Conservation (phyloP, 2,329 filamentous ascomycete species). For the Orbilia brochopaga region DNA sequence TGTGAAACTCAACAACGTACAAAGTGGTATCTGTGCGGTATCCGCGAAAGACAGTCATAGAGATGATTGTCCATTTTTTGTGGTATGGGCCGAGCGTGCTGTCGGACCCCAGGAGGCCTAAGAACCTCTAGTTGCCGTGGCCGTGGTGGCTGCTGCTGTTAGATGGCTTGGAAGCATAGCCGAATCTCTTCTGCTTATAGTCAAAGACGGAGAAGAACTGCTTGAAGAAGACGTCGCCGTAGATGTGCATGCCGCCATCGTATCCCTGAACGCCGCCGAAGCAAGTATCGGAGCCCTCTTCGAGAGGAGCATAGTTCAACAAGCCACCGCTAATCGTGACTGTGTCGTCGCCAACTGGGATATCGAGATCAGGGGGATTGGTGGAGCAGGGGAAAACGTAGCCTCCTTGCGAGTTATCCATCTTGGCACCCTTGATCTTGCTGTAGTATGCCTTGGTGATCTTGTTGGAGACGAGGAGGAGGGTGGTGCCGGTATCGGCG, state of each 20-base stretch:
- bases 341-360: slow-evolving; percentile 63
- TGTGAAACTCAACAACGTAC: slow-evolving; percentile 12
- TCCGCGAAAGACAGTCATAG: background rate
- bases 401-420: slow-evolving; percentile 63
- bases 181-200: slow-evolving; percentile 60
- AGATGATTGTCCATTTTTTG: background rate
- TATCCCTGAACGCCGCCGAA: slow-evolving; percentile 75
- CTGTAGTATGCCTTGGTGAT: slow-evolving; percentile 68
- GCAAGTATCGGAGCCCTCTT: slow-evolving; percentile 64
- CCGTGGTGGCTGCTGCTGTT: background rate
- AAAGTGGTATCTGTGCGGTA: slow-evolving; percentile 25
- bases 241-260: slow-evolving; percentile 65
- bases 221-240: slow-evolving; percentile 82
- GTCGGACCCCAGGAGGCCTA: too few relatives aligned
- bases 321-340: slow-evolving; percentile 65
- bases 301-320: slow-evolving; percentile 65
- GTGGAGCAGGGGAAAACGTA: slow-evolving; percentile 65
- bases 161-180: slow-evolving; percentile 61
- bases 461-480: slow-evolving; percentile 65
- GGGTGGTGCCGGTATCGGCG: slow-evolving; percentile 74
- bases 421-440: slow-evolving; percentile 63
- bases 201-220: slow-evolving; percentile 77
- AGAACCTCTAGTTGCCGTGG: too few relatives aligned
- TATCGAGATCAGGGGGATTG: slow-evolving; percentile 64
- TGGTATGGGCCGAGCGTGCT: too few relatives aligned